phyloP scores from a whole-genome alignment of 129 eudicot genomes.

The Helianthus annuus region HanXRQr2.0-SUNRISE NC_035435.2:142010588-142011087 shows the following conservation, averaged over 20 bases:
- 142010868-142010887: neutral
- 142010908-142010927: neutral
- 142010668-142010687: neutral
- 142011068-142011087: slow-evolving; percentile 3
- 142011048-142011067: slow-evolving; percentile 18
- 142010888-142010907: neutral
- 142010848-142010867: neutral
- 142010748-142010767: neutral
- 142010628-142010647: neutral
- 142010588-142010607: neutral
- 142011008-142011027: neutral
- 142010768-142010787: neutral
- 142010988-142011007: neutral
- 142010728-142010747: neutral
- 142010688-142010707: neutral
- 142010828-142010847: neutral
- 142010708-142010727: slow-evolving; percentile 1
- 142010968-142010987: neutral
- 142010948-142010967: no score
- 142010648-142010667: neutral
- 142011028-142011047: slow-evolving; percentile 18
- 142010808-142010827: neutral
- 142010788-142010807: neutral
- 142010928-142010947: neutral
- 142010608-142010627: neutral